Evolutionary conservation across 2,329 filamentous ascomycete genomes (phyloP).

Genomic region (Aspergillus fumigatiaffinis): DNA sequence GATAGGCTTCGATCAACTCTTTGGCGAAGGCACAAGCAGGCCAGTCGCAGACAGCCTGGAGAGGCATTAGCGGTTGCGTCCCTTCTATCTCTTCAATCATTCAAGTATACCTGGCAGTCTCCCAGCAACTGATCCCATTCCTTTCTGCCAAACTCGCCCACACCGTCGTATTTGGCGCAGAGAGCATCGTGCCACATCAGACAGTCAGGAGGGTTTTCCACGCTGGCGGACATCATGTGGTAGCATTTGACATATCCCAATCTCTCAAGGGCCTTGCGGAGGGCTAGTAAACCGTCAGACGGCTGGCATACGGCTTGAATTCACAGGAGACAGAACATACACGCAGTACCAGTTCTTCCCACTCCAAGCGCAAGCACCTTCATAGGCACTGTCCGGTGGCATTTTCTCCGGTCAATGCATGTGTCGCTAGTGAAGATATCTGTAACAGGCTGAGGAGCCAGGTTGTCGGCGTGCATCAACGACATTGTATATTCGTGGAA

Average conservation of each 20-base stretch:
- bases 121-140: conserved; percentile 68
- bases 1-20: conserved; percentile 68
- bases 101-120: conserved; percentile 47
- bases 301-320: background rate
- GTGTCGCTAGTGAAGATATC: conserved; percentile 59
- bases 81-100: background rate
- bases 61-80: background rate
- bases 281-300: conserved; percentile 41
- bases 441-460: conserved; percentile 39
- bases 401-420: conserved; percentile 63
- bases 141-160: conserved; percentile 60
- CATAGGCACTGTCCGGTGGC: conserved; percentile 66
- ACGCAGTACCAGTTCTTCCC: conserved; percentile 67
- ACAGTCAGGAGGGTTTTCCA: conserved; percentile 65
- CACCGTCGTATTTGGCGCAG: conserved; percentile 57
- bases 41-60: conserved; percentile 63
- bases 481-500: conserved; percentile 24
- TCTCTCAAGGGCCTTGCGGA: conserved; percentile 62
- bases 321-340: conserved; percentile 40
- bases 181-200: conserved; percentile 69
- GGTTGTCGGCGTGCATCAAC: conserved; percentile 33
- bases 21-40: conserved; percentile 64
- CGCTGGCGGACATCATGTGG: conserved; percentile 68
- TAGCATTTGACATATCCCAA: conserved; percentile 67
- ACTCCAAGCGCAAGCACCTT: conserved; percentile 67